Evolutionary conservation across 176 grass and related monocot species (phyloP).

Genomic region (Oropetium thomaeum): DNA sequence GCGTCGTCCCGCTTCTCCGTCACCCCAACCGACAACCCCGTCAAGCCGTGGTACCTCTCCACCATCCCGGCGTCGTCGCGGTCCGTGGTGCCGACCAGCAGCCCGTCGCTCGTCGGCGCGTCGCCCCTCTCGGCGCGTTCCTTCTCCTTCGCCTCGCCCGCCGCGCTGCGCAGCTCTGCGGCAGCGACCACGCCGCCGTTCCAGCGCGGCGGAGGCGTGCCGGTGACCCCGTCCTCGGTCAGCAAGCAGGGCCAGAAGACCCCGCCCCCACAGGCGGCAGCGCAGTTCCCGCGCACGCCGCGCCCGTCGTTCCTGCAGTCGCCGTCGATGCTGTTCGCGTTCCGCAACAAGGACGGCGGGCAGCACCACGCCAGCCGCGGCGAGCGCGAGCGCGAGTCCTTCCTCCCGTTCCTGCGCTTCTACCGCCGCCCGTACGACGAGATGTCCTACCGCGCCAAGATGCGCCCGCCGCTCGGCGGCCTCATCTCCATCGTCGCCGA

Average conservation of each 20-base stretch:
- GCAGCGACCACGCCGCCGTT: background rate
- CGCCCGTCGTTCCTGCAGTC: constrained; percentile 94
- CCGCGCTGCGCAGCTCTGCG: constrained; percentile 50
- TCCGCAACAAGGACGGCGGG: constrained; percentile 45
- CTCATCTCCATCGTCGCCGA: constrained; percentile 83
- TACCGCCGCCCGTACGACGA: constrained; percentile 91
- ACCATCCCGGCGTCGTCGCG: constrained; percentile 53
- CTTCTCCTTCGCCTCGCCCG: constrained; percentile 97
- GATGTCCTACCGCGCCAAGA: constrained; percentile 87
- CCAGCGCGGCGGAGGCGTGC: constrained; percentile 15
- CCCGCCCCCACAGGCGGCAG: constrained; percentile 20
- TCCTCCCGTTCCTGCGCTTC: constrained; percentile 83
- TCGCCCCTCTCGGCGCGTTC: constrained; percentile 90
- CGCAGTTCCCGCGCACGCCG: constrained; percentile 75
- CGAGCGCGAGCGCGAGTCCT: constrained; percentile 81
- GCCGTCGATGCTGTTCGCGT: constrained; percentile 75
- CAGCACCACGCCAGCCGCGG: constrained; percentile 56
- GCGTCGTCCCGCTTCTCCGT: constrained; percentile 94
- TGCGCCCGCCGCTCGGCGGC: constrained; percentile 90
- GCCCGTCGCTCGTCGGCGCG: constrained; percentile 84
- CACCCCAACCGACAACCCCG: constrained; percentile 68
- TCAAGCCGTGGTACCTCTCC: constrained; percentile 99
- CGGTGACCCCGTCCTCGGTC: constrained; percentile 30
- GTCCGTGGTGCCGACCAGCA: constrained; percentile 57
- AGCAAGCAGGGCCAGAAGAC: constrained; percentile 32